These are phyloP conservation scores for Daedaleopsis sinensis DNA, from an alignment of 768 basidiomycete genomes.

Conservation along the genomic window DNA sequence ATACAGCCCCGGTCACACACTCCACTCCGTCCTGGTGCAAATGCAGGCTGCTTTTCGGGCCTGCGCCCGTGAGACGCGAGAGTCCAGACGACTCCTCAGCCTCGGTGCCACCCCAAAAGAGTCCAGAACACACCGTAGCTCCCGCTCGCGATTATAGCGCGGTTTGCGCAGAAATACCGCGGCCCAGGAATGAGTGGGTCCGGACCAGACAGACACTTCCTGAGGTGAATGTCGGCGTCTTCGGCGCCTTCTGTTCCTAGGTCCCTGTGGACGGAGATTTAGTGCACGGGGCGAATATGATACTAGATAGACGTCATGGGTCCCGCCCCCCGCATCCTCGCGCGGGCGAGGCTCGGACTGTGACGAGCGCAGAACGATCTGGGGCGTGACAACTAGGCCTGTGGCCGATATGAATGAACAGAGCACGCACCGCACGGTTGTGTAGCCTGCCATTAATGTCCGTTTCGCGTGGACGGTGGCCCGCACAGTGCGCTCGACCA, in stretches of 20 bases:
- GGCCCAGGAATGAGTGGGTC: conserved; percentile 60
- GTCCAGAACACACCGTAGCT: conserved; percentile 50
- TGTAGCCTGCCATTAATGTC: conserved; percentile 65
- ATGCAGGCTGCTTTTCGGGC: conserved; percentile 53
- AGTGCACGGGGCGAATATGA: no score
- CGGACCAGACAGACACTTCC: conserved; percentile 54
- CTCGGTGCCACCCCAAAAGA: background rate
- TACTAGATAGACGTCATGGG: background rate
- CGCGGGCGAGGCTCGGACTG: no score
- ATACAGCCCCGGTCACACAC: conserved; percentile 58
- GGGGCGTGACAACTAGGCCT: background rate
- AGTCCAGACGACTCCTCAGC: background rate
- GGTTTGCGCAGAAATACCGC: conserved; percentile 60
- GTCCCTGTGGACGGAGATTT: conserved; percentile 42
- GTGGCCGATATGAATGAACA: background rate
- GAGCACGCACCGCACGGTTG: conserved; percentile 52
- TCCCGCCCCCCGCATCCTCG: background rate
- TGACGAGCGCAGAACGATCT: background rate
- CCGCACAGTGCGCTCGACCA: conserved; percentile 61
- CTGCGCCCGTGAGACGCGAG: conserved; percentile 32
- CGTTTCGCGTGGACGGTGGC: conserved; percentile 60
- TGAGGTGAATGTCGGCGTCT: conserved; percentile 60
- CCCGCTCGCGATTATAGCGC: conserved; percentile 63
- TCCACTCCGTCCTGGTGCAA: conserved; percentile 55
- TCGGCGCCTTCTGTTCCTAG: conserved; percentile 70